Evolutionary conservation across 2,329 filamentous ascomycete species (phyloP), one percentile per base, ranked within the genome.

Genomic region (Canariomyces notabilis): DNA sequence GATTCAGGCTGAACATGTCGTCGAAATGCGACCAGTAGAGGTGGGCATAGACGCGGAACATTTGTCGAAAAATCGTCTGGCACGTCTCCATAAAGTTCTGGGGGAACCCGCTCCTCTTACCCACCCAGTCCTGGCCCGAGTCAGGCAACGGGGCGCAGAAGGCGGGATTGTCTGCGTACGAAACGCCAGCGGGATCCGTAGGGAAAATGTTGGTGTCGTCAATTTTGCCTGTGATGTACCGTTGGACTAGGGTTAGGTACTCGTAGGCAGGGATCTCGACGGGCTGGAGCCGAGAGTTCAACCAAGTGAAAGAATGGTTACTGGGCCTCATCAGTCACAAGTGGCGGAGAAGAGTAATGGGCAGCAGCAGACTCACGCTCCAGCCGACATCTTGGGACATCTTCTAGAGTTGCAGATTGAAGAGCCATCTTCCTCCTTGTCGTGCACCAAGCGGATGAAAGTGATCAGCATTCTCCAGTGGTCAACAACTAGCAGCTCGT

Each of bases 31-130:
- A 88, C 79, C 95, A 96, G 74, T 98, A 98, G 51, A 98, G 82
- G 68, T 98, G 93, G 38, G 93, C 85, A 63, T 98, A 98, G 58
- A 96, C 91, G 49, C 93, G 87, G 76, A 98, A 97, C 85, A 98
- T 97, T 70, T 96, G 93, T 59, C 90, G 86, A 73, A 96, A 91
- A 61, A 96, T 93, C 55, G 85, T 85, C 73, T 94, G 89, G 73
- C 91, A 93, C 57, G 95, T 89, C 51, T 85, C 81, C 58, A 91
- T 76, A 66, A 96, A 97, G 56, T 88, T 87, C 54, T 86, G 81
- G 2, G 93, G 93, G 67, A 98, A 98, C 4, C 91, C 91, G 50
- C 87, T 93, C 37, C 87, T 80, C 71, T 94, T 95, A 60, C 93
- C 93, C 47, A 95, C 77, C 87, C 89, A 97, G 50, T 83, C 80